These are phyloP conservation scores for Saccharomycopsis synnaedendra DNA, from an alignment of 805 yeast species.

Conservation along the genomic window DNA sequence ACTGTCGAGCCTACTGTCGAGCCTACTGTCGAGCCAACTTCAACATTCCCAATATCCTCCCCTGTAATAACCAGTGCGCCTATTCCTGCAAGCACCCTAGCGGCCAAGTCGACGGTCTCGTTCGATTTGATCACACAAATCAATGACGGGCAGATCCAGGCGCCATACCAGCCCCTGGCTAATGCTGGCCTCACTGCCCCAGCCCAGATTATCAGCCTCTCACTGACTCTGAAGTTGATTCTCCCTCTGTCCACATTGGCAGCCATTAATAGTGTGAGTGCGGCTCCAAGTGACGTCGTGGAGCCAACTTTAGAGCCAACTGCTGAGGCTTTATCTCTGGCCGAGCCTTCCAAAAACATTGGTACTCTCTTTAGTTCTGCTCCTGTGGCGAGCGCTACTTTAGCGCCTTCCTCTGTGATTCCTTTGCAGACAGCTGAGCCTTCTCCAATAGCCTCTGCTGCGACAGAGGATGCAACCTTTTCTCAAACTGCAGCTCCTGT, in stretches of 20 bases:
- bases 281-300: neutral
- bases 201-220: neutral
- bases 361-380: neutral
- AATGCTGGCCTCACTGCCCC: neutral
- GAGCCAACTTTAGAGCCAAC: neutral
- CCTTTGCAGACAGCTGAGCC: neutral
- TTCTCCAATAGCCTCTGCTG: neutral
- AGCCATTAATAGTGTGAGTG: no score
- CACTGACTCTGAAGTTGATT: neutral
- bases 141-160: constrained; percentile 17
- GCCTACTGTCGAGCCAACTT: neutral
- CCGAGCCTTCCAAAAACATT: neutral
- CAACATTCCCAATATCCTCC: neutral
- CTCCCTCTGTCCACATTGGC: neutral
- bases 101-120: neutral
- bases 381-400: neutral
- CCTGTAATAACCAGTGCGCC: neutral
- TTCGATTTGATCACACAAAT: constrained; percentile 12
- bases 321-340: neutral
- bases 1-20: neutral
- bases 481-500: neutral
- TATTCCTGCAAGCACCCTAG: neutral
- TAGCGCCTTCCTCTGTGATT: neutral
- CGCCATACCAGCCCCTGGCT: neutral
- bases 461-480: neutral